Evolutionary conservation across 768 basidiomycete genomes (phyloP), one percentile per base, ranked within the genome.

Genomic region (Podaxis sp.): DNA sequence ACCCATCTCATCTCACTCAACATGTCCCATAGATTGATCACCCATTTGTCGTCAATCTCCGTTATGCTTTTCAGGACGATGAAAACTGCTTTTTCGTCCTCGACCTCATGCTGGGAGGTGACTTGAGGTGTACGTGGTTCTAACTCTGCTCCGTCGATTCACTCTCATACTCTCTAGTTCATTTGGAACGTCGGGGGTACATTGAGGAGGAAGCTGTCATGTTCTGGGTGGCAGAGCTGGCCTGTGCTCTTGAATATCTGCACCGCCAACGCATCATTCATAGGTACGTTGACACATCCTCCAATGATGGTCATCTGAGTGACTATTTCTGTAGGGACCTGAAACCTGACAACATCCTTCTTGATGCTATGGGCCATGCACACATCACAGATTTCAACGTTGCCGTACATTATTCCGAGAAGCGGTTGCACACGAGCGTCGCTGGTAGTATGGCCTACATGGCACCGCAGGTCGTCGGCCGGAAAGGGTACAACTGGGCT

Each of bases 391-490:
- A 99, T 76, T 97, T 99, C 78, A 99, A 99, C 69, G 95, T 99
- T 65, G 97, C 96, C 23, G 96, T 98, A 6, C 96, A 98, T 72
- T 98, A 94, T 71, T 96, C 95, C 10, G 91, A 93, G 62, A 82
- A 89, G 55, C 84, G 95, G 37, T 69, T 90, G 62, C 89, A 98
- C 73, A 94, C 92, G 0, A 93, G 92, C 62, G 91, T 99, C 14
- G 96, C 97, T 5, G 97, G 97, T 3, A 95, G 92, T 69, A 95
- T 99, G 93, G 96, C 97, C 0, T 99, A 99, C 76, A 99, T 99
- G 97, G 95, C 95, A 9, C 95, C 96, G 0, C 94, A 99, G 72
- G 90, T 99, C n/a, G 81, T 98, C 47, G 85, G 84, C 55, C 88
- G 91, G 69, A 89, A 87, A 68, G 97, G 97, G 14, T 99, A 99